Evolutionary conservation across 2,329 filamentous ascomycete species (phyloP), one percentile per base, ranked within the genome.

Genomic region (Pezicula neosporulosa): DNA sequence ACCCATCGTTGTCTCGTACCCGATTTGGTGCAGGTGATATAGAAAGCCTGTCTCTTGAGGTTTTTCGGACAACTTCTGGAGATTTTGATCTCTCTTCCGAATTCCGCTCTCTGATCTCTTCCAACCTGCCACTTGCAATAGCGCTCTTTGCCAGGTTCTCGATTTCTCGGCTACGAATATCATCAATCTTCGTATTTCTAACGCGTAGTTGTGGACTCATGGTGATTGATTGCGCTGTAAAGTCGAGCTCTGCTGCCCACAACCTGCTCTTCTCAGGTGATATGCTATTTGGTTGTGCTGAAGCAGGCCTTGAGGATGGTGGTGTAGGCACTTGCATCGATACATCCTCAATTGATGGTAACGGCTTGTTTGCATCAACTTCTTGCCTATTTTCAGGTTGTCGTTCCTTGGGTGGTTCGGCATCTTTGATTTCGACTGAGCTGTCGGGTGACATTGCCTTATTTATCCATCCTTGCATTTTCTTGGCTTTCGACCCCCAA

Each of bases 241-340:
- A 65, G 36, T 66, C 63, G 9, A 60, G 41, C 33, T 64, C 62
- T 24, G 58, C 58, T 47, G 60, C 50, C 59, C 60, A 64, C n/a
- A 54, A 38, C 21, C 47, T 47, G 39, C 47, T 54, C 44, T 57
- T 56, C 47, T 58, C 56, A 18, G 53, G 49, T n/a, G 52, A 54
- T 6, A 37, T 28, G 39, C 44, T 47, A 15, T 39, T 52, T 21
- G 56, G 54, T 47, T 57, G 54, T 43, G 54, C 55, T 33, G 60
- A 62, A n/a, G 49, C 28, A 38, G 56, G 58, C 30, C 56, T 45
- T 13, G 60, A 59, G 9, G 53, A 44, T n/a, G 61, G 56, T 44
- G 57, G 57, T 30, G 57, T 61, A 4, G 52, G 52, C 49, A 54
- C 50, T 16, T 51, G 51, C 8, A 44, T 30, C 8, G 53, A 49